phyloP scores from a whole-genome alignment of 495 filamentous ascomycete genomes.

The Aspergillus kassunensis region DNA sequence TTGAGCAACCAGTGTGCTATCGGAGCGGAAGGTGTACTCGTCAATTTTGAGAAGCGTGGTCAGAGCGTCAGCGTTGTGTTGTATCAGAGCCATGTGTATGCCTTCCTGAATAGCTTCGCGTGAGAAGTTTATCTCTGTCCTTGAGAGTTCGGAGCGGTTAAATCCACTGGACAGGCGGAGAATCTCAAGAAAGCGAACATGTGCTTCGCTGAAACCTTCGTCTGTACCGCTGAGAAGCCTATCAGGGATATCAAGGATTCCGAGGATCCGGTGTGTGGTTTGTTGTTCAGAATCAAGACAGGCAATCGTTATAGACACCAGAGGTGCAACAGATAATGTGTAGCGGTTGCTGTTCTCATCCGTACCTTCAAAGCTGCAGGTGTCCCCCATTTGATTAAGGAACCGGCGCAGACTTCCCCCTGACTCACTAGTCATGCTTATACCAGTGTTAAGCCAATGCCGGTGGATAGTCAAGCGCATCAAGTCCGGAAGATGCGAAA shows the following conservation, averaged over 20 bases:
- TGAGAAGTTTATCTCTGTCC: constrained; percentile 16
- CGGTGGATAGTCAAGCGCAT: constrained; percentile 30
- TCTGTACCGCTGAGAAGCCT: constrained; percentile 20
- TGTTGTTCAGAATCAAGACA: constrained; percentile 6
- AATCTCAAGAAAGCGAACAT: constrained; percentile 28
- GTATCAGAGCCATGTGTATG: constrained; percentile 29
- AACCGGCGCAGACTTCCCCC: constrained; percentile 21
- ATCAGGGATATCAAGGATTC: constrained; percentile 23
- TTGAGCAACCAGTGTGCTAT: background rate
- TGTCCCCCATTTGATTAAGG: constrained; percentile 16
- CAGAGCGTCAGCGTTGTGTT: constrained; percentile 28
- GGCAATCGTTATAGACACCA: constrained; percentile 18
- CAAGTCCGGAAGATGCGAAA: constrained; percentile 30
- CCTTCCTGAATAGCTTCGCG: constrained; percentile 33
- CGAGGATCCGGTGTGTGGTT: constrained; percentile 15
- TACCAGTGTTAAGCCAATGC: constrained; percentile 29
- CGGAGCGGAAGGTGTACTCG: constrained; percentile 29
- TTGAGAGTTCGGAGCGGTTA: constrained; percentile 4
- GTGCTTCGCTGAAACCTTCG: constrained; percentile 7
- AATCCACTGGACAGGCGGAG: constrained; percentile 30
- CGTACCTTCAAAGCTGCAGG: constrained; percentile 17
- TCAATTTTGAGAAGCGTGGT: constrained; percentile 39
- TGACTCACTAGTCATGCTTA: constrained; percentile 22
- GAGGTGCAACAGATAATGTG: constrained; percentile 22
- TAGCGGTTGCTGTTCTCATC: constrained; percentile 13